Percentiles rank a stretch among this genome's conserved stretches.
phyloP scores from a whole-genome alignment of 495 filamentous ascomycete species.

The Penicillium samsonianum region DNA sequence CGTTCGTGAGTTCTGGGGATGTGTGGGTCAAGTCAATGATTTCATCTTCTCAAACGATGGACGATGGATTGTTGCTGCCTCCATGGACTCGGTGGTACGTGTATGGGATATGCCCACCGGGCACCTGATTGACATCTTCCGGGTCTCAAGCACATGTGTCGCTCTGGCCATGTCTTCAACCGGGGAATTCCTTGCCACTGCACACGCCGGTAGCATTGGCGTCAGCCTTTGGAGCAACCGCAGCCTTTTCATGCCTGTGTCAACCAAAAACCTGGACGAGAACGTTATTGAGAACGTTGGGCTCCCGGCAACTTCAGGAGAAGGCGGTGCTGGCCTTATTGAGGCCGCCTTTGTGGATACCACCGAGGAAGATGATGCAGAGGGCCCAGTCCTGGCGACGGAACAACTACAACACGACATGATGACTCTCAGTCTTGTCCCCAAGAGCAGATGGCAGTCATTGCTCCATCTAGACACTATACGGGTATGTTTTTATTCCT shows the following conservation, averaged over 20 bases:
- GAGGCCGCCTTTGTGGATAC: slow-evolving; percentile 68
- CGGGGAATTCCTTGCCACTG: slow-evolving; percentile 89
- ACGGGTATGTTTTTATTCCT: slow-evolving; percentile 46
- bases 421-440: slow-evolving; percentile 84
- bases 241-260: slow-evolving; percentile 82
- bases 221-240: slow-evolving; percentile 94
- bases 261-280: slow-evolving; percentile 77
- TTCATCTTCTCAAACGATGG: slow-evolving; percentile 92
- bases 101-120: slow-evolving; percentile 96
- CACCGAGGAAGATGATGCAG: slow-evolving; percentile 48
- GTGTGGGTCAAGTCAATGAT: slow-evolving; percentile 76
- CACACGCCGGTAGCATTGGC: slow-evolving; percentile 80
- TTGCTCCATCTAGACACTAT: slow-evolving; percentile 88
- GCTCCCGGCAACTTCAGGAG: slow-evolving; percentile 76
- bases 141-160: slow-evolving; percentile 71
- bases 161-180: slow-evolving; percentile 84
- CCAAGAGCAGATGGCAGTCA: slow-evolving; percentile 89
- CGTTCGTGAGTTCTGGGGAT: slow-evolving; percentile 91
- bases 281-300: slow-evolving; percentile 62
- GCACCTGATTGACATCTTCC: slow-evolving; percentile 89
- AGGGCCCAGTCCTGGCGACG: slow-evolving; percentile 51
- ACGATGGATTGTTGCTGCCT: slow-evolving; percentile 88
- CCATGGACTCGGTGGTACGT: slow-evolving; percentile 76
- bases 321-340: slow-evolving; percentile 69
- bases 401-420: slow-evolving; percentile 80